Evolutionary conservation across 1,139 yeast genomes (phyloP), one percentile per base, ranked within the genome.

Genomic region (Kluyveromyces sp.): DNA sequence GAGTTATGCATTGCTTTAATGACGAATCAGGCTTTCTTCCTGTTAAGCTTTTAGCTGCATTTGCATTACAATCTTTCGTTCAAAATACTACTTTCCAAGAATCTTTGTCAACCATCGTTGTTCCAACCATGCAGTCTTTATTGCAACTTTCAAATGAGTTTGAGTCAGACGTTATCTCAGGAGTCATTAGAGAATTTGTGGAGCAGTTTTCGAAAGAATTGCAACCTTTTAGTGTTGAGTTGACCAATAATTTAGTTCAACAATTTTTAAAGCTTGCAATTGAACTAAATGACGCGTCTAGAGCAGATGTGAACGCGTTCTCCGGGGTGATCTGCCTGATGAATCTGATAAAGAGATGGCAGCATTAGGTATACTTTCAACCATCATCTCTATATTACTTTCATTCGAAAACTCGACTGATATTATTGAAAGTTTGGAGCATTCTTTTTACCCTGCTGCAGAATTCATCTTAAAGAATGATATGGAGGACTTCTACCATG

Each of bases 141-240:
- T 71, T 92, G 55, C 79, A 77, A 29, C 69, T 92, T 42, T 83
- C 95, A 6, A 84, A 87, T 61, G 83, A 83, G 53, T 79, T 90
- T 52, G 98, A 92, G 58, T 82, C 84, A 51, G 98, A 92, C 63
- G 79, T 92, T 2, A 76, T 92, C 35, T 79, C 95, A 21, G 86
- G 84, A 34, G 96, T 92, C 15, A 88, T 92, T 85, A 97, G 92
- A 69, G 97, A 90, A 58, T 83, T 95, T 63, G 97, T 92, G 27
- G 97, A 90, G 59, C 80, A 78, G 48, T 92, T 84, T 64, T 76
- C 95, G 3, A 87, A 82, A 55, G 95, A 90, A 65, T 72, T 92
- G 54, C 94, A 90, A 55, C 97, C 98, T 31, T 92, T 90, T 67
- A 96, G 97, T 6, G 81, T 85, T 39, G 94, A 87, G 54, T 73